phyloP scores from a whole-genome alignment of 192 early-diverging fungal genomes.

The Dissophora globulifera region DNA sequence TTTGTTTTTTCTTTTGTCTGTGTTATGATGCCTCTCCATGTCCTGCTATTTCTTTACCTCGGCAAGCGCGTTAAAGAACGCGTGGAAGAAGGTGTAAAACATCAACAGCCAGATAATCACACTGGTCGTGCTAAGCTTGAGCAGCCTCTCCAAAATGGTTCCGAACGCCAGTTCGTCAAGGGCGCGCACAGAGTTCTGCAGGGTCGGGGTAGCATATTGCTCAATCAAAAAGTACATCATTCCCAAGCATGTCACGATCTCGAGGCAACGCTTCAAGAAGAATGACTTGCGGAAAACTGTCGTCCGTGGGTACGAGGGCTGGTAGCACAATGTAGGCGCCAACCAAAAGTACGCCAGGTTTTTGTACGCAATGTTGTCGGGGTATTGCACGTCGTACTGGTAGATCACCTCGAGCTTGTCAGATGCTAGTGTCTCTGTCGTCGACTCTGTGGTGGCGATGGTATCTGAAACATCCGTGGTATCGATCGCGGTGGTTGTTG shows the following conservation, averaged over 20 bases:
- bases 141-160: constrained; percentile 81
- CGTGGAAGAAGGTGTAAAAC: constrained; percentile 89
- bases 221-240: constrained; percentile 85
- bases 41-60: constrained; percentile 64
- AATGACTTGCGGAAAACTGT: constrained; percentile 72
- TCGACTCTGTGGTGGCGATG: no score
- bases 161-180: constrained; percentile 74
- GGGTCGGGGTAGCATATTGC: constrained; percentile 84
- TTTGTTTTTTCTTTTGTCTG: no score
- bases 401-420: no score
- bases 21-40: no score
- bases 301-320: constrained; percentile 83
- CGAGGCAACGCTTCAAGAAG: constrained; percentile 82
- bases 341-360: constrained; percentile 82
- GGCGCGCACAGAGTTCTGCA: constrained; percentile 79
- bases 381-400: constrained; percentile 72
- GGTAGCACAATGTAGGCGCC: constrained; percentile 89
- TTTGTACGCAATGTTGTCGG: constrained; percentile 72
- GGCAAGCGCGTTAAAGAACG: constrained; percentile 81
- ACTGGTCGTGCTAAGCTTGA: constrained; percentile 83
- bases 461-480: no score
- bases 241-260: constrained; percentile 71
- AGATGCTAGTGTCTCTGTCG: no score
- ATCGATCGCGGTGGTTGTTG: constrained; percentile 1
- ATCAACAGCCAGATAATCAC: constrained; percentile 91